These are phyloP conservation scores for Amylocarpus encephaloides DNA, from an alignment of 2,329 filamentous ascomycete species.

Conservation along the genomic window DNA sequence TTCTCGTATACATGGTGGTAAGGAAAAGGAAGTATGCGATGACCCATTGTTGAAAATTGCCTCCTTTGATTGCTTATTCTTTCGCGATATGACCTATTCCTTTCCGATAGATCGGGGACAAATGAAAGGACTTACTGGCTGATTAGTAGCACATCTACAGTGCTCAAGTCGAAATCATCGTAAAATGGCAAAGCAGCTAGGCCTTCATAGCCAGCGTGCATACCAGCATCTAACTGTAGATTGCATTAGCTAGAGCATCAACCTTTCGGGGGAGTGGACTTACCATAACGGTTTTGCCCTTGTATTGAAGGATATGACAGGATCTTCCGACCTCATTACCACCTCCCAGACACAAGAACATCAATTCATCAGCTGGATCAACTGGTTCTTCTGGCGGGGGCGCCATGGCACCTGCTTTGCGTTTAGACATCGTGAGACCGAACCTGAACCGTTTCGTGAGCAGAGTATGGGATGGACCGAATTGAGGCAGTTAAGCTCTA, in stretches of 20 bases:
- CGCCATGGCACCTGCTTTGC: slow-evolving; percentile 75
- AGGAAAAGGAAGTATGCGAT: neutral
- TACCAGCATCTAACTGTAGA: slow-evolving; percentile 77
- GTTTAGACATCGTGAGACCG: slow-evolving; percentile 68
- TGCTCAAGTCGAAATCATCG: slow-evolving; percentile 96
- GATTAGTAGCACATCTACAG: slow-evolving; percentile 92
- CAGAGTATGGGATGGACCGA: neutral
- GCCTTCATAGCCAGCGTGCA: slow-evolving; percentile 94
- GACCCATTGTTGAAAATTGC: neutral
- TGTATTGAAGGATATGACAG: slow-evolving; percentile 98
- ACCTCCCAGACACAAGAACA: slow-evolving; percentile 88
- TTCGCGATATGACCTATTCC: neutral
- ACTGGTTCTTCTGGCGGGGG: slow-evolving; percentile 71
- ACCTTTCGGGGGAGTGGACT: slow-evolving; percentile 26
- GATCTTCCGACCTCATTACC: slow-evolving; percentile 96
- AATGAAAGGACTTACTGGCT: slow-evolving; percentile 77
- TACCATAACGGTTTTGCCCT: slow-evolving; percentile 99
- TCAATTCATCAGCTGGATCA: slow-evolving; percentile 87
- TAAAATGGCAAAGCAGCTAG: slow-evolving; percentile 93
- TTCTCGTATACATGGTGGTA: slow-evolving; percentile 34
- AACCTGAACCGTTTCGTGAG: neutral
- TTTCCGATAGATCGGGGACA: slow-evolving; percentile 7
- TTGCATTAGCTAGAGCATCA: slow-evolving; percentile 5
- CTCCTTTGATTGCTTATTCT: neutral
- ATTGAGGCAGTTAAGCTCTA: neutral